Conservation (phyloP, 441 rosid genomes). For the Euphorbia celastroides region DNA sequence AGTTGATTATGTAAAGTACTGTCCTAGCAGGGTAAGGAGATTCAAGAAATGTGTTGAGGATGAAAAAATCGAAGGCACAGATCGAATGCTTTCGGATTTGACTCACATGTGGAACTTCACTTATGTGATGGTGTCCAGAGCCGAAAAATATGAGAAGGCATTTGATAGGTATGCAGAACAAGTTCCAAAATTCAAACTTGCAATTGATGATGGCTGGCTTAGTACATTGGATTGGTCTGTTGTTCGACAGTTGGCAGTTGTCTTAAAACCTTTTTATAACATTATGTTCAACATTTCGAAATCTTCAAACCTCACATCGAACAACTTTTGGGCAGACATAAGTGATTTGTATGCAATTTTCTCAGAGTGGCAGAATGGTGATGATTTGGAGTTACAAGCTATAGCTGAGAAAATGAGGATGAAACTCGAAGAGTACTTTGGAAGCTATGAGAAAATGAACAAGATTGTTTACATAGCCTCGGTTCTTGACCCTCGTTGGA, state of each 20-base stretch:
- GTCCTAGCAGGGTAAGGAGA: too few species aligned
- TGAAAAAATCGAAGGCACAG: neutral
- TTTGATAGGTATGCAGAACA: neutral
- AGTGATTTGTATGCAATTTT: neutral
- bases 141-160: neutral
- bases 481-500: neutral
- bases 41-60: neutral
- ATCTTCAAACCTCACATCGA: neutral
- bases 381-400: neutral
- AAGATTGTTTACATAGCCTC: neutral
- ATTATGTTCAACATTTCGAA: neutral
- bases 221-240: neutral
- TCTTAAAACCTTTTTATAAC: neutral
- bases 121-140: conserved; percentile 7
- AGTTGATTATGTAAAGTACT: conserved; percentile 9
- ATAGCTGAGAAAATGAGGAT: neutral
- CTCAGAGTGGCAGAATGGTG: neutral
- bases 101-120: conserved; percentile 14
- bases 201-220: neutral
- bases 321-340: neutral
- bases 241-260: neutral
- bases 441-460: neutral
- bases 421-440: neutral
- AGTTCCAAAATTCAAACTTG: neutral
- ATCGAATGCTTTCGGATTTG: conserved; percentile 4